Evolutionary conservation across 352 stramenopile species (phyloP), one percentile per base, ranked within the genome.

Genomic region (Phytophthora cactorum): DNA sequence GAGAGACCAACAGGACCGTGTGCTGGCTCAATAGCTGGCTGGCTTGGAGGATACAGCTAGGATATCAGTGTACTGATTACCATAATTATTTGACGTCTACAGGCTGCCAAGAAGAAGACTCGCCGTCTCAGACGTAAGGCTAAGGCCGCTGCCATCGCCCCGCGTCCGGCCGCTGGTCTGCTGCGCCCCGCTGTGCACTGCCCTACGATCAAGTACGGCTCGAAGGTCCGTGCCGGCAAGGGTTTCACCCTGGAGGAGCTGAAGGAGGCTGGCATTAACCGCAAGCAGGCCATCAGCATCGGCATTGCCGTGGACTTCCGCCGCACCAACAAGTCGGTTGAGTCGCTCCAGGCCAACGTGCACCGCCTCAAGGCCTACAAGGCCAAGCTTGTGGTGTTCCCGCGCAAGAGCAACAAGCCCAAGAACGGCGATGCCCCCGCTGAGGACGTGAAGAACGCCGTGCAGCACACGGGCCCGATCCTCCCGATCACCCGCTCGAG

Each of bases 171-270:
- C 46, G 91, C 97, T 79, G 93, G 96, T 88, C 87, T 98, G 36
- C 88, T 99, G 58, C 90, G 97, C 62, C 98, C 98, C 56, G 89
- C 96, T 39, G 98, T 99, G 59, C 97, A 99, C 82, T 99, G 97
- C 87, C 97, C 93, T 59, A 99, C 98, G 59, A 84, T 97, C 74
- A 97, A 98, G 82, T 99, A 99, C 84, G 98, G 95, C 65, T 98
- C 95, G 52, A 99, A 99, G 91, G 85, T 98, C 45, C 95, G 97
- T 79, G 89, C 98, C 34, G 98, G 98, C 69, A 97, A 97, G 79
- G 98, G 98, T 63, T 99, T 99, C 88, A 99, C 97, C 57, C 82
- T 99, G 57, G 96, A 98, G 70, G 98, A 99, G 90, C 83, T 99
- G 52, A 99, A 99, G 90, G 96, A 93, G 63, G 98, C 97, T 73